Base-by-base conservation (phyloP, 2,329 filamentous ascomycete genomes). In the Neophaeococcomyces aloes region DNA sequence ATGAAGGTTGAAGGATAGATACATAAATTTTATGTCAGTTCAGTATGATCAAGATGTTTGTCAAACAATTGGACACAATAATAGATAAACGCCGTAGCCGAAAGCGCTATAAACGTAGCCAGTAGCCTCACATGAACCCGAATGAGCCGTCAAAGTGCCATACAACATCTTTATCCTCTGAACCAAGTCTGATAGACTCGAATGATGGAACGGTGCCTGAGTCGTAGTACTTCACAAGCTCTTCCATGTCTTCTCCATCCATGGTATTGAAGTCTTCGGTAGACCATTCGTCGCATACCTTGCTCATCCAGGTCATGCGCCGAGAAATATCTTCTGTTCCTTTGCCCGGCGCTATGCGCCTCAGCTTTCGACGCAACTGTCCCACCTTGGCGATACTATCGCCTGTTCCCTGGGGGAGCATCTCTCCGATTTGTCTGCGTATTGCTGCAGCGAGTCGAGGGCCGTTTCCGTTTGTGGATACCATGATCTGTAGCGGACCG, bases 401-500 rank as follows among this genome's bases (percentile, higher is more conserved):
- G 7, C 91, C 91, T 23, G 85, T 82, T 52, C 91, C 86, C 14
- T 69, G 66, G 1, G 91, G 91, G 45, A 98, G 66, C 38, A 71
- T 72, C 15, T 70, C 73, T 14, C 86, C 88, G 52, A 98, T 94
- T 59, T 83, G 78, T 59, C 82, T 76, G 42, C 89, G 72, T 39
- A 98, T 83, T 37, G 88, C 80, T 53, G 86, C 89, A 7, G 91
- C 91, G 51, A 98, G 68, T 59, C 89, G 81, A 0, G 91, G 91
- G 0, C 91, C 91, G 61, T 94, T 95, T 41, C 91, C 91, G 61
- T 96, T 98, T 29, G 91, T 98, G 67, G 85, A 93, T 55, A 98
- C 89, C 91, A 98, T 98, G 57, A 98, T 82, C 69, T 98, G 91
- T 48, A 98, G 66, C 4, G 91, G 91, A 0, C 91, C 91, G 61